Conservation (phyloP, 148 eudicot genomes). For the Nepenthes gracilis region DNA sequence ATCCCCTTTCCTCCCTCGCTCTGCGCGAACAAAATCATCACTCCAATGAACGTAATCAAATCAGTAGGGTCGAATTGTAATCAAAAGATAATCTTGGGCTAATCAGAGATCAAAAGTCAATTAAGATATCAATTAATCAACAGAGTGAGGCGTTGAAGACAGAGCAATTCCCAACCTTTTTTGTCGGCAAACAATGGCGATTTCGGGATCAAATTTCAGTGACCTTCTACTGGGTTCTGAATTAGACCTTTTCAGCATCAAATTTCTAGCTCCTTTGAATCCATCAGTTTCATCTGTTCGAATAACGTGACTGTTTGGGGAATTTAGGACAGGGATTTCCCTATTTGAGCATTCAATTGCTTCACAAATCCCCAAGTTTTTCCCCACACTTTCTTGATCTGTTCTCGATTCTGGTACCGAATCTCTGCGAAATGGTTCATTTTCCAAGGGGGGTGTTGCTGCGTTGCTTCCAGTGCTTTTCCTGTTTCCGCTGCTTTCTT, state of each 20-base stretch:
- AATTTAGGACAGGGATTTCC: neutral
- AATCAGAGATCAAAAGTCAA: too few relatives aligned
- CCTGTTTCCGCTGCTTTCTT: neutral
- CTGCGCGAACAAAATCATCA: too few relatives aligned
- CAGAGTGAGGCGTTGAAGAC: too few relatives aligned
- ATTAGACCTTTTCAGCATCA: constrained; percentile 41
- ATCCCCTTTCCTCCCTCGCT: too few relatives aligned
- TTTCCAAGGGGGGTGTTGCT: neutral
- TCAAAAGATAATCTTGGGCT: too few relatives aligned
- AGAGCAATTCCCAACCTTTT: neutral
- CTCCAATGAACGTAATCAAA: too few relatives aligned
- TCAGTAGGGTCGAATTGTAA: too few relatives aligned
- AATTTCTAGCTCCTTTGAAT: neutral
- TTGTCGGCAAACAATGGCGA: neutral
- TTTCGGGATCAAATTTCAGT: constrained; percentile 21
- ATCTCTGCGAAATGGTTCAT: constrained; percentile 9
- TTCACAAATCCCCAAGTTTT: neutral
- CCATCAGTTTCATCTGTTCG: neutral
- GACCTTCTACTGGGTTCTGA: constrained; percentile 55
- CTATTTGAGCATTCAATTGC: neutral
- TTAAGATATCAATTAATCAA: too few relatives aligned
- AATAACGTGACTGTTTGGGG: too few relatives aligned
- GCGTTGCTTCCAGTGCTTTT: neutral
- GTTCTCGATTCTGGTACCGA: constrained; percentile 8
- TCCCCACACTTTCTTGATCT: constrained; percentile 1